phyloP scores from a whole-genome alignment of 2,329 filamentous ascomycete species.

The Sordariomycetes sp. region DNA sequence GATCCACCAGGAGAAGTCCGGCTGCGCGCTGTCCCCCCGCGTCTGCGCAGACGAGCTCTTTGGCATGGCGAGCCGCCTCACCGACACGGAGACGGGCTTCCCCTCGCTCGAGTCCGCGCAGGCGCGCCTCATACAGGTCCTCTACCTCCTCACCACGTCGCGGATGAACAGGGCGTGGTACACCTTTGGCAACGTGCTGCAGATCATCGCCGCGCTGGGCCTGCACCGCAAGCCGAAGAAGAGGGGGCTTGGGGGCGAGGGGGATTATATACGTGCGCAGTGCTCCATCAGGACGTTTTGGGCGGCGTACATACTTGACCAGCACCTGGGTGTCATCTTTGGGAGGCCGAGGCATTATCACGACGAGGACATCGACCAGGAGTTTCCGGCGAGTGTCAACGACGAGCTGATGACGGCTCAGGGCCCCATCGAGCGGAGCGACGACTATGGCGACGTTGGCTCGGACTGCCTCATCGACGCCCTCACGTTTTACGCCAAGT shows the following conservation, averaged over 20 bases:
- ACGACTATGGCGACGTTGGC: conserved; percentile 7
- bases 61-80: conserved; percentile 23
- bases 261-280: conserved; percentile 32
- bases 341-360: conserved; percentile 47
- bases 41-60: conserved; percentile 22
- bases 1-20: conserved; percentile 27
- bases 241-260: conserved; percentile 6
- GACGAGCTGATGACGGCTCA: conserved; percentile 40
- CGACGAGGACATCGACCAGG: conserved; percentile 51
- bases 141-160: conserved; percentile 44
- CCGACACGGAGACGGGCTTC: conserved; percentile 34
- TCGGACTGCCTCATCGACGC: conserved; percentile 36
- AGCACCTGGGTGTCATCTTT: conserved; percentile 49
- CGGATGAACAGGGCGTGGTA: conserved; percentile 49
- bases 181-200: conserved; percentile 41
- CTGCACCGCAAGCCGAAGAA: conserved; percentile 14
- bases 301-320: conserved; percentile 48
- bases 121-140: conserved; percentile 40
- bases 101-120: conserved; percentile 43
- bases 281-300: conserved; percentile 46
- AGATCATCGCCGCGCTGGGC: conserved; percentile 32
- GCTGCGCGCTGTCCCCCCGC: background rate
- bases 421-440: conserved; percentile 17
- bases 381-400: conserved; percentile 39
- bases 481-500: conserved; percentile 29